phyloP scores from a whole-genome alignment of 176 grass and related monocot genomes.

The Eragrostis nindensis region DNA sequence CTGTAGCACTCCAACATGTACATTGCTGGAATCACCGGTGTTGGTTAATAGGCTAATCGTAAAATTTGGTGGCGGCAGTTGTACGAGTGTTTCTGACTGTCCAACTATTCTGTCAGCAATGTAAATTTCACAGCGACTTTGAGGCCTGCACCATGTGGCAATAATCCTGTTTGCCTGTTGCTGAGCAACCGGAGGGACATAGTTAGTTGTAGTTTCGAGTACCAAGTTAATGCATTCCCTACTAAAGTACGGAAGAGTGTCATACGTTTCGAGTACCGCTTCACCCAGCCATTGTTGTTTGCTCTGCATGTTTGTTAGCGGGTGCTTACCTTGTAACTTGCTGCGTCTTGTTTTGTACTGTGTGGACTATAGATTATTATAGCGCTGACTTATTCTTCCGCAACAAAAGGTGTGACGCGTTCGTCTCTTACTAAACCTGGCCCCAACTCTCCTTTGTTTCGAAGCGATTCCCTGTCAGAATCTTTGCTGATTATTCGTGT shows the following conservation, averaged over 20 bases:
- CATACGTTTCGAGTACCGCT: not conserved
- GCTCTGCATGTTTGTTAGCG: not conserved
- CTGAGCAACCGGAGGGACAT: constrained; percentile 5
- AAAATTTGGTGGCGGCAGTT: not conserved
- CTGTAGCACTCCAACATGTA: constrained; percentile 8
- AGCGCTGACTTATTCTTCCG: not conserved
- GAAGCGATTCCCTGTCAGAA: constrained; percentile 24
- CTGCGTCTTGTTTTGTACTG: not conserved
- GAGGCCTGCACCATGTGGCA: constrained; percentile 25
- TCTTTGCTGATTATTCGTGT: not conserved
- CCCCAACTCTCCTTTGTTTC: not conserved
- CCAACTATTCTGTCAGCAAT: constrained; percentile 4
- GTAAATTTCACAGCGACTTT: constrained; percentile 22
- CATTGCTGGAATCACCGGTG: not conserved
- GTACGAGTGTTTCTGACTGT: constrained; percentile 1
- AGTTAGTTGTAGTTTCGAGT: constrained; percentile 27
- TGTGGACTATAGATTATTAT: not conserved
- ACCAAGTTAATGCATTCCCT: constrained; percentile 22
- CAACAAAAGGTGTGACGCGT: no score
- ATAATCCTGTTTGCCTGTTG: constrained; percentile 17
- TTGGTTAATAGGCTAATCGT: not conserved
- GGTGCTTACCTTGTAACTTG: constrained; percentile 2
- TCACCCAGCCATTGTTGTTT: not conserved
- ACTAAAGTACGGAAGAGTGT: not conserved
- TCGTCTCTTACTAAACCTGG: no score